These are phyloP conservation scores for Turritis glabra DNA, from an alignment of 345 rosid species.

Conservation along the genomic window DNA sequence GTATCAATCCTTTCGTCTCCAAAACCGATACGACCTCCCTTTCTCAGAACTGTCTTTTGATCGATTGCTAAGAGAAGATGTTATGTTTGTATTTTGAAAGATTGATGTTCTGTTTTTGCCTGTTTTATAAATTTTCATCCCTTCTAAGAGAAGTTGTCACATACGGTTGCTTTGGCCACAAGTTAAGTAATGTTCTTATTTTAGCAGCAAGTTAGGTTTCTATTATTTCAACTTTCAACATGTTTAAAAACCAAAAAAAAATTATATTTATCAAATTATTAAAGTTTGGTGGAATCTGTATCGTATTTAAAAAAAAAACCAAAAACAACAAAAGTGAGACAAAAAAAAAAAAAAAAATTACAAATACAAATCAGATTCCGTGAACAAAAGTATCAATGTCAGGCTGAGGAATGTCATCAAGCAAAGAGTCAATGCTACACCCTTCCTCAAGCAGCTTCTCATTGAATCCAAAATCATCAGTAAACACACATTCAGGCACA, in stretches of 20 bases:
- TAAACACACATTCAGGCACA: constrained; percentile 55
- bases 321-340: background rate
- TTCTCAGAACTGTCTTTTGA: constrained; percentile 64
- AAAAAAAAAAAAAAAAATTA: background rate
- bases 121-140: background rate
- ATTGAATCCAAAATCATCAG: constrained; percentile 60
- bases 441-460: constrained; percentile 60
- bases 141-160: constrained; percentile 21
- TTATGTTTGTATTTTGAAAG: background rate
- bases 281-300: constrained; percentile 21
- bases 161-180: constrained; percentile 12
- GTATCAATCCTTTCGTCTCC: constrained; percentile 77
- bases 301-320: background rate
- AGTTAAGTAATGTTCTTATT: constrained; percentile 6
- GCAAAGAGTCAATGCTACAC: constrained; percentile 67
- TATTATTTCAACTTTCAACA: background rate
- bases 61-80: constrained; percentile 61
- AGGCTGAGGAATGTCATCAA: constrained; percentile 57
- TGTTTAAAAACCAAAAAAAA: background rate
- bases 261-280: background rate
- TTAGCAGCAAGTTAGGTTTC: constrained; percentile 12
- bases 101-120: constrained; percentile 7
- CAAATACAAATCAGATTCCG: constrained; percentile 34
- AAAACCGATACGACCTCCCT: constrained; percentile 32
- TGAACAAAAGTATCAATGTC: constrained; percentile 40